Evolutionary conservation across 495 filamentous ascomycete genomes (phyloP), one percentile per base, ranked within the genome.

Genomic region (Acidiella bohemica): DNA sequence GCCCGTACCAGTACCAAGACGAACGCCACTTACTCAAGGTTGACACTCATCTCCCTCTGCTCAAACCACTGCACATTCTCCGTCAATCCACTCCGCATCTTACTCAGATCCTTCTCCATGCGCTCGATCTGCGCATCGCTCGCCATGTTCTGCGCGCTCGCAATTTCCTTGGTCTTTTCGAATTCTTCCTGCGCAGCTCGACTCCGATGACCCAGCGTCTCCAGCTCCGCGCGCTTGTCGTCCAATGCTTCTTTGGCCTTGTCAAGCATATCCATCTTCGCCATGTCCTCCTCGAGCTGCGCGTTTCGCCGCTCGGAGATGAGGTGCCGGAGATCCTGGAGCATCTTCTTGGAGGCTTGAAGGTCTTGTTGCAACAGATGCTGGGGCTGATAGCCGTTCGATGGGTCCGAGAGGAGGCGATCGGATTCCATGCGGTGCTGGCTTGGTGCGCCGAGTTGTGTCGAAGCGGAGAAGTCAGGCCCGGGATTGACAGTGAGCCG

Each of bases 41-140:
- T 88, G 28, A 83, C 88, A 45, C 83, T 90, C 81, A 95, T 93
- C 66, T 95, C 86, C 36, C 84, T 72, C 60, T 95, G 87, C 58
- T 94, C 86, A 74, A 93, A 80, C 37, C 92, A 59, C 61, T 94
- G 84, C 41, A 94, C 81, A 29, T 75, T 82, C 57, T 95, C 88
- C n/a, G 70, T 77, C 36, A 95, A 67, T 18, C 78, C 76, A 2
- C 76, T 71, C 41, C 86, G 71, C 84, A 95, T 93, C 65, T 84
- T 85, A 29, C 82, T 81, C 20, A 97, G 65, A 59, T 97, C 88
- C 57, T 93, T 93, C 64, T 96, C 90, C 80, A 95, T 86, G 67
- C 86, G 84, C 63, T 97, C 90, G 53, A 95, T 93, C 58, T 95
- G 87, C 12, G 85, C 75, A 59, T 95, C 90, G 4, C 73, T 80